Evolutionary conservation across 2,329 filamentous ascomycete species (phyloP), one percentile per base, ranked within the genome.

Genomic region (Cadophora sp.): DNA sequence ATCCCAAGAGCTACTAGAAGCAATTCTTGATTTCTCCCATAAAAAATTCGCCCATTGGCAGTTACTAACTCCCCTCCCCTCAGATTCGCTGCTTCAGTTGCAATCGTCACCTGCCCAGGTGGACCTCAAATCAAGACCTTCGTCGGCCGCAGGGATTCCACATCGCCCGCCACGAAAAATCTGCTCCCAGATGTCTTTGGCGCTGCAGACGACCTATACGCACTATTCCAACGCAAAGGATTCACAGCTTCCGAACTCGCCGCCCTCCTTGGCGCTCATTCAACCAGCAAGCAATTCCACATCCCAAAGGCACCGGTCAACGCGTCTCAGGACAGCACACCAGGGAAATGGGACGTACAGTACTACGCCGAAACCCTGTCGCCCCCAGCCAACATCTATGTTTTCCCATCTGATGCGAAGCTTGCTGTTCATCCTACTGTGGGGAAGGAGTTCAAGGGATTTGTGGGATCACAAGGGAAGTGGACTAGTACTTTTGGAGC

Each of bases 171-270:
- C 0, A 81, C 82, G 0, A 74, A 77, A 1, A 81, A 80, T 7
- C 78, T 81, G 45, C 79, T 87, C 8, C 84, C 85, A 0, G 73
- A 78, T 39, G 78, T 79, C 76, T 50, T 61, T 50, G 59, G 41
- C 53, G 76, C 75, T 9, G 76, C 83, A 0, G 75, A 75, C 18
- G 84, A 86, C 62, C 79, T 87, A 4, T 81, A 83, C 2, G 84
- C 85, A 1, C 80, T 87, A 1, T 71, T 87, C 3, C 85, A 85
- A 63, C 84, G 85, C 0, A 85, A 87, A 73, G 81, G 81, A 3
- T 78, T 81, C 13, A 80, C 11, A 4, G 30, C 55, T 36, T 18
- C 18, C 2, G 55, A 59, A 3, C 27, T 59, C 14, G 55, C 55
- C 13, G 55, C 55, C 4, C 39, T 59, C 4, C 14, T 59, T 1